Evolutionary conservation across 192 early-diverging fungal species (phyloP).

Genomic region (Coemansia reversa): DNA sequence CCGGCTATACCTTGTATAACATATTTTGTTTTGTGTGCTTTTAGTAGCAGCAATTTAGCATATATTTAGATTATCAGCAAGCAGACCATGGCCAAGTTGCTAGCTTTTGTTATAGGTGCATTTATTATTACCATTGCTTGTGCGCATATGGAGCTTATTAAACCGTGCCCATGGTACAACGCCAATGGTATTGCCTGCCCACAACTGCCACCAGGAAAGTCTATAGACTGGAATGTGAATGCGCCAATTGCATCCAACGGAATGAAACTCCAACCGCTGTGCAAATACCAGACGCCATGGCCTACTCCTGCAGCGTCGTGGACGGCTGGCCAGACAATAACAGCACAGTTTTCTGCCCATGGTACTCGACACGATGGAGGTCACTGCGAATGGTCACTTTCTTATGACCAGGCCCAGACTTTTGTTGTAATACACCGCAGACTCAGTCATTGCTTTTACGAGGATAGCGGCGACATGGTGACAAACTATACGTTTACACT

Average conservation of each 20-base stretch:
- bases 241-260: constrained; percentile 31
- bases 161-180: constrained; percentile 45
- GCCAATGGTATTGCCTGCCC: constrained; percentile 35
- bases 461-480: constrained; percentile 4
- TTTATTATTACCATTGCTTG: not conserved
- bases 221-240: constrained; percentile 40
- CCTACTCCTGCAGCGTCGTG: constrained; percentile 24
- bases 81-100: not conserved
- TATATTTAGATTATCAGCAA: not conserved
- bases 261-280: constrained; percentile 26
- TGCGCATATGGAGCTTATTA: constrained; percentile 41
- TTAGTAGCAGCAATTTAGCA: no score
- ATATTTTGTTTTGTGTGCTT: no score
- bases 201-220: constrained; percentile 38
- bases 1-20: no score
- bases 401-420: constrained; percentile 47
- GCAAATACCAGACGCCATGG: constrained; percentile 49
- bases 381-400: constrained; percentile 61
- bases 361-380: constrained; percentile 55
- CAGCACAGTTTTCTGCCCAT: constrained; percentile 34
- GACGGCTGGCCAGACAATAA: constrained; percentile 45
- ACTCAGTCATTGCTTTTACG: constrained; percentile 21
- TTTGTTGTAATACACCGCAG: constrained; percentile 55
- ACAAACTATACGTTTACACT: constrained; percentile 42
- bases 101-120: constrained; percentile 5